Evolutionary conservation across 1,284 basidiomycete genomes (phyloP), one percentile per base, ranked within the genome.

Genomic region (Sporisorium iseilematis-ciliati): DNA sequence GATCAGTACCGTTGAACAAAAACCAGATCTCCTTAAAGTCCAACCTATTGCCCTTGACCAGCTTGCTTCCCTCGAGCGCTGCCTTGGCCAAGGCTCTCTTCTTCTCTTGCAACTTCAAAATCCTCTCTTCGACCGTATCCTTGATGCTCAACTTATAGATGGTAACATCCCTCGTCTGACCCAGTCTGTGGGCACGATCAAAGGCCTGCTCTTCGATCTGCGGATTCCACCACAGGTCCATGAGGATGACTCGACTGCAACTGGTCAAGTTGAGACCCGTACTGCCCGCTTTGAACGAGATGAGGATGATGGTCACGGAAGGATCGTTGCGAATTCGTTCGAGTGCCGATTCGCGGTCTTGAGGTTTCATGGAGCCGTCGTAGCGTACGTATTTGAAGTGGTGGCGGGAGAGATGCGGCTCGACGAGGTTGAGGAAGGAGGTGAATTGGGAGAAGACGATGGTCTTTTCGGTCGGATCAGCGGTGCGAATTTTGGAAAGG

Each of bases 231-330:
- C 96, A 98, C 56, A 97, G 86, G 84, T 97, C 95, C 69, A 93
- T 90, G 6, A 97, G 88, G 76, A 97, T 92, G 53, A 97, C 95
- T 74, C 95, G 93, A 85, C 94, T 96, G 87, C 96, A 98, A 57
- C 91, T 91, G 0, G 95, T 97, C 79, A 99, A 84, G 84, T 99
- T 99, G 43, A 99, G 88, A 55, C 95, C 94, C 90, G 93, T 94
- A 81, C 92, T 93, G 2, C 95, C 95, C 14, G 95, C 94, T 85
- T 97, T 97, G 90, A 98, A 96, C 0, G 94, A 97, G 70, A 98
- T 96, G 68, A 99, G 87, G 66, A 98, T 97, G 41, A 96, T 90
- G 11, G 80, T 89, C 16, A 88, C 89, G 3, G 81, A 87, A 11
- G 86, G 84, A 80, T 89, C 89, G 26, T 82, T 89, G 81, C 90